Percentiles rank a stretch among this genome's conserved stretches.
These are phyloP conservation scores for Trichophyton rubrum DNA, from an alignment of 2,329 filamentous ascomycete genomes.

Conservation along the genomic window DNA sequence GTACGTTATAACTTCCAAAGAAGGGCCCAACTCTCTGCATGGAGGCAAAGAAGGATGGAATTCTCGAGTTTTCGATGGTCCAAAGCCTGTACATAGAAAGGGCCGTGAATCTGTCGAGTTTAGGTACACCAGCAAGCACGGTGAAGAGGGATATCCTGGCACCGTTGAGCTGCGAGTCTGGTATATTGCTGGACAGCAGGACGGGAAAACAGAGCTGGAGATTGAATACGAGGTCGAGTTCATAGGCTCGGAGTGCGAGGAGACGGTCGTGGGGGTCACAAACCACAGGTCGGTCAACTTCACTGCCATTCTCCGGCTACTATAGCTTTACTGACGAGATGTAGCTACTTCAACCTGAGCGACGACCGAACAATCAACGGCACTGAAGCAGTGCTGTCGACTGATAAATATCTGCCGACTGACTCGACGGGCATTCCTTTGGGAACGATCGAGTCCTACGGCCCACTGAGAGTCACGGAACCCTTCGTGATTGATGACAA, in stretches of 20 bases:
- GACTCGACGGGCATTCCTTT: slow-evolving; percentile 64
- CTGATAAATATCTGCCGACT: slow-evolving; percentile 58
- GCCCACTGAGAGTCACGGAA: slow-evolving; percentile 51
- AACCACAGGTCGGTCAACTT: slow-evolving; percentile 64
- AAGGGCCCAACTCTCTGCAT: slow-evolving; percentile 64
- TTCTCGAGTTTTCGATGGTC: slow-evolving; percentile 64
- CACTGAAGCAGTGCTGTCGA: slow-evolving; percentile 47
- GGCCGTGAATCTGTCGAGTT: slow-evolving; percentile 58
- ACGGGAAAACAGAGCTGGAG: slow-evolving; percentile 57
- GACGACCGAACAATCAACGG: slow-evolving; percentile 47
- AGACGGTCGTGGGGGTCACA: slow-evolving; percentile 84
- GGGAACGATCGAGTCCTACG: slow-evolving; percentile 50
- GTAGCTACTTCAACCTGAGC: slow-evolving; percentile 56
- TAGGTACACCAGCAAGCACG: slow-evolving; percentile 56
- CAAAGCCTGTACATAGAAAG: slow-evolving; percentile 43
- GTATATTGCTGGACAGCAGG: slow-evolving; percentile 64
- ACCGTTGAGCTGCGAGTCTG: slow-evolving; percentile 64
- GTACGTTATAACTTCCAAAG: slow-evolving; percentile 62
- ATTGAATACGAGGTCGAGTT: slow-evolving; percentile 87
- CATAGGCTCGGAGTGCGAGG: slow-evolving; percentile 60
- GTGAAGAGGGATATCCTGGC: slow-evolving; percentile 83
- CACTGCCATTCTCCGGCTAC: not conserved
- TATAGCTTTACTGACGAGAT: not conserved
- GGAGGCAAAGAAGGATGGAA: slow-evolving; percentile 68
- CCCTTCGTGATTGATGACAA: slow-evolving; percentile 59